Evolutionary conservation across 1,284 basidiomycete species (phyloP), one percentile per base, ranked within the genome.

Genomic region (Salmacisia buchloeana): DNA sequence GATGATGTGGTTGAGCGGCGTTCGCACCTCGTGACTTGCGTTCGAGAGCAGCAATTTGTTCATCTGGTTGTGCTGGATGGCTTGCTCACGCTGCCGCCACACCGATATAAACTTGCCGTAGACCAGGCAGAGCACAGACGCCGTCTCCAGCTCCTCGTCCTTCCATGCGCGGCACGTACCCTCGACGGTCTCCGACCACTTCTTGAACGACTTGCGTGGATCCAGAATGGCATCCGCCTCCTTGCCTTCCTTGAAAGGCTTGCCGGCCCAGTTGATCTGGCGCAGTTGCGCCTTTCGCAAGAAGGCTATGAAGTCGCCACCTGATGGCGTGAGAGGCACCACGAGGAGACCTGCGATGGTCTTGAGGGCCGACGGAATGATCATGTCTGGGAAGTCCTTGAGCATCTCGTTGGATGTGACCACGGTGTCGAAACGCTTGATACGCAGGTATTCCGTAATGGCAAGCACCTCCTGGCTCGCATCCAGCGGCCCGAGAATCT

Each of bases 91-190:
- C 77, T 92, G 88, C 69, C 91, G 82, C 91, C 91, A 93, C 2
- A 92, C 90, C 76, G 90, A 88, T 69, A 91, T 90, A 81, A 91
- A 92, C 65, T 89, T 89, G 52, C 89, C 88, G 70, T 90, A 90
- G 10, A 93, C 89, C 27, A 92, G 81, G 18, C 90, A 88, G n/a
- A 93, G 82, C 3, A 92, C 89, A 43, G 88, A 87, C 0, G 90
- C 91, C 2, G 90, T 92, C 80, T 93, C 91, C 54, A 92, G 80
- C 77, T 93, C 90, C 73, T 93, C 90, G 65, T 92, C 90, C 12
- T 89, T 88, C 91, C 91, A 94, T 4, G 83, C 83, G 35, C 89
- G 83, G 71, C 86, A 88, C 46, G 86, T 83, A 2, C 90, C 90
- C 23, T 85, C 84, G 9, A 93, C 86, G 1, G 83, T 87, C 80